phyloP scores from a whole-genome alignment of 805 yeast genomes.

The Ogataea paraovalis region DNA sequence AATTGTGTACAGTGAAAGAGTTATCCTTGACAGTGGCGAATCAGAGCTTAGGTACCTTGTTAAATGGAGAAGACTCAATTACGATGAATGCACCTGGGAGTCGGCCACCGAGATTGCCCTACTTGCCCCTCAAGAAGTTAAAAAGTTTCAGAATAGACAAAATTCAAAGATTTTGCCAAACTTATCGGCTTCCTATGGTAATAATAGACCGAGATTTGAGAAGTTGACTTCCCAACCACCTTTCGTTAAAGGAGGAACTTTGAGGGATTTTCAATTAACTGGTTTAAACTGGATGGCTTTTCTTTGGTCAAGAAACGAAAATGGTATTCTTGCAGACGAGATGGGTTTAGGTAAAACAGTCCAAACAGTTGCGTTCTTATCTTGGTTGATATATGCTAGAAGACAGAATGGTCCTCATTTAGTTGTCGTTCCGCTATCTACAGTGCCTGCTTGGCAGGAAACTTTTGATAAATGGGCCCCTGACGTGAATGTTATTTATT shows the following conservation, averaged over 20 bases:
- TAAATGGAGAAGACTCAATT: conserved; percentile 90
- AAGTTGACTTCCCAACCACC: conserved; percentile 83
- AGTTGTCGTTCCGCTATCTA: conserved; percentile 93
- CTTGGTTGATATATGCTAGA: conserved; percentile 93
- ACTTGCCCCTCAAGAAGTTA: conserved; percentile 78
- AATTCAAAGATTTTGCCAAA: conserved; percentile 83
- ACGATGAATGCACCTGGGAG: conserved; percentile 98
- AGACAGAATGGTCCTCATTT: conserved; percentile 97
- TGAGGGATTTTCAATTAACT: conserved; percentile 95
- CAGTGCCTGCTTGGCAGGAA: conserved; percentile 99
- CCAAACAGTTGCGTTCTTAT: conserved; percentile 89
- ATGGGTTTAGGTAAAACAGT: conserved; percentile 99
- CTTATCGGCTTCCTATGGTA: conserved; percentile 71
- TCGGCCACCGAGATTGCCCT: conserved; percentile 82
- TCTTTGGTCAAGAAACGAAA: conserved; percentile 95
- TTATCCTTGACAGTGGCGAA: conserved; percentile 54
- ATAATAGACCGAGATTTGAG: conserved; percentile 80
- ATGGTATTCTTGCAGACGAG: conserved; percentile 96
- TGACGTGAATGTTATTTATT: conserved; percentile 86
- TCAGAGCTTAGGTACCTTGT: conserved; percentile 76
- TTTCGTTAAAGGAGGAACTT: conserved; percentile 83
- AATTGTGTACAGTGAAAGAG: conserved; percentile 80
- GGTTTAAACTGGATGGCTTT: conserved; percentile 99
- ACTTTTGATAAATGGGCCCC: conserved; percentile 98
- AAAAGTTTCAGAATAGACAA: conserved; percentile 73